These are phyloP conservation scores for Blumeria hordei DNA, from an alignment of 2,329 filamentous ascomycete species.

Conservation along the genomic window DNA sequence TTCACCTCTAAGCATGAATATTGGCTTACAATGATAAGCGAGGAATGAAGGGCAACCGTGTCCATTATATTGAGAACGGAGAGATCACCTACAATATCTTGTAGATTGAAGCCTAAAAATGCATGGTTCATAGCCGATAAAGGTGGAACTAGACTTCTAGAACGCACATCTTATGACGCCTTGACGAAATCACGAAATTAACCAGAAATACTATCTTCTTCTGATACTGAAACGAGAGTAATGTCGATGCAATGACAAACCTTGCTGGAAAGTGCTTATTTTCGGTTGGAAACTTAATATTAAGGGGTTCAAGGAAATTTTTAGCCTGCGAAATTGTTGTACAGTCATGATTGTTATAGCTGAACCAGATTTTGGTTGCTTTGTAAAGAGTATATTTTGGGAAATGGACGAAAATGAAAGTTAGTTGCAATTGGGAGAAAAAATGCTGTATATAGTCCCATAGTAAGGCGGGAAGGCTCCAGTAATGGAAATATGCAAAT, in stretches of 20 bases:
- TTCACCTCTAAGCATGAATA: constrained; percentile 1
- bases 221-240: constrained; percentile 6
- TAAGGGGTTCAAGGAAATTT: background rate
- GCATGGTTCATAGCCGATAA: constrained; percentile 7
- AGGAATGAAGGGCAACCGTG: constrained; percentile 1
- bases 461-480: no score
- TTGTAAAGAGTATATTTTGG: constrained; percentile 1
- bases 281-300: background rate
- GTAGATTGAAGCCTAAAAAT: constrained; percentile 4
- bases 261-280: background rate
- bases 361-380: constrained; percentile 8
- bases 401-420: background rate
- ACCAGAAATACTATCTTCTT: constrained; percentile 2
- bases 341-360: constrained; percentile 6
- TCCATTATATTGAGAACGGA: background rate
- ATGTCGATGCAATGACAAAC: constrained; percentile 2
- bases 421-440: background rate
- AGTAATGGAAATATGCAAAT: no score
- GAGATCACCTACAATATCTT: background rate
- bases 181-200: constrained; percentile 12
- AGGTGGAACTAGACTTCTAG: background rate
- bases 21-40: constrained; percentile 10
- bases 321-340: background rate
- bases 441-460: background rate
- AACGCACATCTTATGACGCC: constrained; percentile 7